Evolutionary conservation across 495 filamentous ascomycete species (phyloP).

Genomic region (Penicillium bovifimosum): DNA sequence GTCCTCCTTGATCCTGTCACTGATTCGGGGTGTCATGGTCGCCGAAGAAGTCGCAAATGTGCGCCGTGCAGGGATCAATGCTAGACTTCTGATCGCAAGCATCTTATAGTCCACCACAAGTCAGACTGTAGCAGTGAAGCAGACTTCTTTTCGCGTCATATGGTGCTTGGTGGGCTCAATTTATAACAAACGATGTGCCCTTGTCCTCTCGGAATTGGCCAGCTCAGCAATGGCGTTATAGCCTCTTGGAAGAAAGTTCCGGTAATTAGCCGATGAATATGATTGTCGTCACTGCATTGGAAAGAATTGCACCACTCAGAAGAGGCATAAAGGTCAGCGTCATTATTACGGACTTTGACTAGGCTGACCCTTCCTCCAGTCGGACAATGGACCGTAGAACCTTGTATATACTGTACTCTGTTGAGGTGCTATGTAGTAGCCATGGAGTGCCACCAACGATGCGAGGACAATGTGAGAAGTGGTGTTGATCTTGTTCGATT

Average conservation of each 20-base stretch:
- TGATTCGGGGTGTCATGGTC: background rate
- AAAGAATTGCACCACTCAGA: background rate
- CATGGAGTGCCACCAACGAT: too few relatives aligned
- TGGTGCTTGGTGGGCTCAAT: background rate
- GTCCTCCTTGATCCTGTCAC: slow-evolving; percentile 46
- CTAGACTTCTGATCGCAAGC: background rate
- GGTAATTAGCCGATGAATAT: background rate
- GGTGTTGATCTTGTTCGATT: too few relatives aligned
- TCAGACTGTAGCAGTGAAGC: background rate
- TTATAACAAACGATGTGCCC: background rate
- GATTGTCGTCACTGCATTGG: background rate
- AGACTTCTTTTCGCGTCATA: background rate
- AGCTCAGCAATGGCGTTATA: too few relatives aligned
- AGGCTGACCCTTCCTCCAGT: too few relatives aligned
- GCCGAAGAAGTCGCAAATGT: background rate
- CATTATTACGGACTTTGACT: background rate
- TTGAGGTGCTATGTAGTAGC: too few relatives aligned
- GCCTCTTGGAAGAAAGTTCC: background rate
- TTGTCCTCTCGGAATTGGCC: background rate
- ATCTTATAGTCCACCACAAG: background rate
- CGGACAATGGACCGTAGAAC: background rate
- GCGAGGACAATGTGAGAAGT: too few relatives aligned
- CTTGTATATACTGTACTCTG: too few relatives aligned
- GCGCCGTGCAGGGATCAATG: background rate
- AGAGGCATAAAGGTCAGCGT: background rate